These are phyloP conservation scores for Emmonsiellopsis sp. DNA, from an alignment of 2,329 filamentous ascomycete species.

Conservation along the genomic window DNA sequence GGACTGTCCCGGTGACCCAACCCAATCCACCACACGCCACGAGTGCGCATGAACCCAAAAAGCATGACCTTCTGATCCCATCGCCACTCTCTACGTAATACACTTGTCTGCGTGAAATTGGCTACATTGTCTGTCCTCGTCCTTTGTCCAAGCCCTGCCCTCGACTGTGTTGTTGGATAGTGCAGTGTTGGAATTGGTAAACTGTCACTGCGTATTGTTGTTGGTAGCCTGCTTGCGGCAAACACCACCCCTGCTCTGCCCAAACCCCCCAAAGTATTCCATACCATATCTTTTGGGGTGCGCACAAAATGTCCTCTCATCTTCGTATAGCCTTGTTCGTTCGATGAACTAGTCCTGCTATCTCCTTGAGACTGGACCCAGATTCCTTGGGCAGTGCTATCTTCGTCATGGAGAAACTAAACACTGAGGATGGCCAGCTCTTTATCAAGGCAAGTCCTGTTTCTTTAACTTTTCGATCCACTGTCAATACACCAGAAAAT, in stretches of 20 bases:
- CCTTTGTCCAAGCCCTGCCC: neutral
- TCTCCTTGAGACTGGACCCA: conserved; percentile 16
- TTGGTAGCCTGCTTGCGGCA: neutral
- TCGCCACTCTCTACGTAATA: conserved; percentile 5
- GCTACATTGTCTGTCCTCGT: neutral
- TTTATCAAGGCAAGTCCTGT: conserved; percentile 34
- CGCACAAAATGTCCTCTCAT: conserved; percentile 5
- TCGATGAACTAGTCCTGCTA: neutral
- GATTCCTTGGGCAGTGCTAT: conserved; percentile 20
- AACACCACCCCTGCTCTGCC: neutral
- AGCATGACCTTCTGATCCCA: neutral
- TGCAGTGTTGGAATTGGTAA: too few relatives aligned
- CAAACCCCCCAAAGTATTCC: too few relatives aligned
- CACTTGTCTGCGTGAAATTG: neutral
- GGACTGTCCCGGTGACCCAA: conserved; percentile 8
- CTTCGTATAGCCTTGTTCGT: neutral
- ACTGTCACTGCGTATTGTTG: neutral
- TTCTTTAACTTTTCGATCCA: neutral
- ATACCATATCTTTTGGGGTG: neutral
- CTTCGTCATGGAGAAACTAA: conserved; percentile 39
- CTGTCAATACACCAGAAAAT: neutral
- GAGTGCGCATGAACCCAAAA: conserved; percentile 4
- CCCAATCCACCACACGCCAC: neutral
- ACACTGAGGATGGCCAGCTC: conserved; percentile 42
- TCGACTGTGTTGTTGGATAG: too few relatives aligned